Percentiles rank a stretch among this genome's conserved stretches.
Evolutionary conservation across 768 basidiomycete genomes (phyloP).

Genomic region (Aureoboletus auriporus): DNA sequence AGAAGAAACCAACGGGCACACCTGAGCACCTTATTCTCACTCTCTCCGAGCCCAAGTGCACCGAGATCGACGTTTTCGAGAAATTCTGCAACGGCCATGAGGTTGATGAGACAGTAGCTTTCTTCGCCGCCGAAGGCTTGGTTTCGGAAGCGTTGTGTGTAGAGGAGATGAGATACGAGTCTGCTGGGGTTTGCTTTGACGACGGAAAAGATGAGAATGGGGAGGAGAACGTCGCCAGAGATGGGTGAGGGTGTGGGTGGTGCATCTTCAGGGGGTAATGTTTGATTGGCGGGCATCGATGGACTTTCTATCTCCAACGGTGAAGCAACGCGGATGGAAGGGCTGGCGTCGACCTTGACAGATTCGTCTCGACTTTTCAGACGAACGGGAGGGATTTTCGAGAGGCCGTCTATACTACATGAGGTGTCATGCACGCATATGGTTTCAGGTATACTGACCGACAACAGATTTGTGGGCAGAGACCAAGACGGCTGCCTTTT

Average conservation of each 20-base stretch:
- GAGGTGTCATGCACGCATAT: not conserved
- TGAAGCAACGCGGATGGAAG: conserved; percentile 3
- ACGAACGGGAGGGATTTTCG: conserved; percentile 66
- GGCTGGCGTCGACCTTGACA: conserved; percentile 1
- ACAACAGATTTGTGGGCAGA: conserved; percentile 83
- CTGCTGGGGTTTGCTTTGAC: conserved; percentile 89
- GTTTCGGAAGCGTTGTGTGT: conserved; percentile 32
- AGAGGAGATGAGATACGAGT: conserved; percentile 53
- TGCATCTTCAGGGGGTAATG: not conserved
- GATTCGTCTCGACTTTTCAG: conserved; percentile 58
- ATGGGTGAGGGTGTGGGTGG: conserved; percentile 43
- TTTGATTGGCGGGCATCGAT: conserved; percentile 3
- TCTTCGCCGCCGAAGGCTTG: conserved; percentile 55
- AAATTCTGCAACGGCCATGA: conserved; percentile 94
- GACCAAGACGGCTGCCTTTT: conserved; percentile 80
- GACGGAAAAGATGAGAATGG: conserved; percentile 89
- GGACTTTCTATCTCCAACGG: conserved; percentile 1
- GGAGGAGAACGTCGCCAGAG: conserved; percentile 87
- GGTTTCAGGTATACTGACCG: conserved; percentile 39
- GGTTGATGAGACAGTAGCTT: conserved; percentile 89
- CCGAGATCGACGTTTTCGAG: conserved; percentile 90
- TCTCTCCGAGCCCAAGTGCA: conserved; percentile 59
- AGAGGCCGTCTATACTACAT: conserved; percentile 60
- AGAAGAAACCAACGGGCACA: conserved; percentile 22
- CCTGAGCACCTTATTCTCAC: conserved; percentile 56